Evolutionary conservation across 163 green algal species (phyloP).

Genomic region (Chlorella variabilis): DNA sequence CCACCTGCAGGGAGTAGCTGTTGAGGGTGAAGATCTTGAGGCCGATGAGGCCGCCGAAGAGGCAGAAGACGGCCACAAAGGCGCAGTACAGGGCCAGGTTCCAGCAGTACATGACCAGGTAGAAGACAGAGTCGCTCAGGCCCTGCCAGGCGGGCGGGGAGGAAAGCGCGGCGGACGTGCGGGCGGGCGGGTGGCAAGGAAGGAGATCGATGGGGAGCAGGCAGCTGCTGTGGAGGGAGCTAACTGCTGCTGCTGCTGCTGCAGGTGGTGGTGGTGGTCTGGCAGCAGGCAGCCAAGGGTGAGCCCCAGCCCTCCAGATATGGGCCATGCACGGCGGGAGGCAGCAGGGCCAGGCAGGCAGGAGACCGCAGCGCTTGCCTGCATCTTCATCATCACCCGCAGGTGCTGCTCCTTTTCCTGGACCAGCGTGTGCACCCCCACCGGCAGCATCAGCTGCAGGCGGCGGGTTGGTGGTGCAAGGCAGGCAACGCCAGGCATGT

Average conservation of each 20-base stretch:
- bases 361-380: neutral
- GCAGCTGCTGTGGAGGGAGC: no score
- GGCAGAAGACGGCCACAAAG: slow-evolving; percentile 80
- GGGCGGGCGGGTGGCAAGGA: no score
- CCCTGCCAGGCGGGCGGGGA: slow-evolving; percentile 62
- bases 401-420: slow-evolving; percentile 91
- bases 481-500: neutral
- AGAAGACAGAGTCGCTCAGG: slow-evolving; percentile 76
- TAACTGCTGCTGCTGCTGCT: no score
- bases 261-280: no score
- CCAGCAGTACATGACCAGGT: slow-evolving; percentile 56
- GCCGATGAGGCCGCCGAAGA: slow-evolving; percentile 68
- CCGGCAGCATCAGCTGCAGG: slow-evolving; percentile 81
- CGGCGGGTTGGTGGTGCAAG: neutral
- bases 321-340: neutral
- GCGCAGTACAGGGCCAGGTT: slow-evolving; percentile 71
- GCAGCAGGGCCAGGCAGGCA: neutral
- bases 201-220: no score
- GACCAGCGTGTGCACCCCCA: slow-evolving; percentile 80
- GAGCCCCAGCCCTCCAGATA: no score
- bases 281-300: no score
- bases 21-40: slow-evolving; percentile 84
- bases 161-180: no score
- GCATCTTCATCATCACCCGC: slow-evolving; percentile 96
- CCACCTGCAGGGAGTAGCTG: slow-evolving; percentile 46